phyloP scores from a whole-genome alignment of 2,329 filamentous ascomycete species.

The Epichloe scottii region DNA sequence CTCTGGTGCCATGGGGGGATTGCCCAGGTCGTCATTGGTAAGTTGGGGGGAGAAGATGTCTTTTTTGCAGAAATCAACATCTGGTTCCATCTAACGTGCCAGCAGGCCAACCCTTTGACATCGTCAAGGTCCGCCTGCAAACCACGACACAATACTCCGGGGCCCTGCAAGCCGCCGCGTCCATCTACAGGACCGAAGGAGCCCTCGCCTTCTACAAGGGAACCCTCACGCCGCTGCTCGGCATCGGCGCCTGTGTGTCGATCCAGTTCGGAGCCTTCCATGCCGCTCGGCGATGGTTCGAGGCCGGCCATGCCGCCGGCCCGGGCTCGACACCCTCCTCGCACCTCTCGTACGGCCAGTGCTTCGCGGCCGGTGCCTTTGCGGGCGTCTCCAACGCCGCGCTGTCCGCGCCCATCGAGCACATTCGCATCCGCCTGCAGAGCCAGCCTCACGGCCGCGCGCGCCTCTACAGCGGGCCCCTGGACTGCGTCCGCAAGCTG shows the following conservation, averaged over 20 bases:
- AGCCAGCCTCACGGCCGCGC: slow-evolving; percentile 82
- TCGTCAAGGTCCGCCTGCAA: slow-evolving; percentile 94
- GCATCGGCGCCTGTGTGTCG: slow-evolving; percentile 95
- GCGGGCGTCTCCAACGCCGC: slow-evolving; percentile 83
- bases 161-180: slow-evolving; percentile 66
- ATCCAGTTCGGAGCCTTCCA: slow-evolving; percentile 98
- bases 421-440: slow-evolving; percentile 90
- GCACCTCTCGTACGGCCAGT: slow-evolving; percentile 67
- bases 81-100: background rate
- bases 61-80: too few relatives aligned
- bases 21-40: slow-evolving; percentile 87
- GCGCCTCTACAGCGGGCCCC: slow-evolving; percentile 68
- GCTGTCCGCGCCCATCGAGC: slow-evolving; percentile 86
- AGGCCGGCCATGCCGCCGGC: slow-evolving; percentile 57
- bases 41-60: background rate
- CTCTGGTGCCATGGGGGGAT: slow-evolving; percentile 79
- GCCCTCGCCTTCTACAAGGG: slow-evolving; percentile 95
- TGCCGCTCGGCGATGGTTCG: slow-evolving; percentile 75
- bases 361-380: slow-evolving; percentile 83
- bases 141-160: slow-evolving; percentile 71
- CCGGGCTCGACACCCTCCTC: slow-evolving; percentile 23
- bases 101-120: slow-evolving; percentile 64
- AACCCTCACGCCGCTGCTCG: slow-evolving; percentile 84
- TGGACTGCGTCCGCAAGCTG: slow-evolving; percentile 85
- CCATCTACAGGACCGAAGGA: slow-evolving; percentile 82